Conservation (phyloP, 495 filamentous ascomycete genomes). For the Pseudotulostoma volvatum region DNA sequence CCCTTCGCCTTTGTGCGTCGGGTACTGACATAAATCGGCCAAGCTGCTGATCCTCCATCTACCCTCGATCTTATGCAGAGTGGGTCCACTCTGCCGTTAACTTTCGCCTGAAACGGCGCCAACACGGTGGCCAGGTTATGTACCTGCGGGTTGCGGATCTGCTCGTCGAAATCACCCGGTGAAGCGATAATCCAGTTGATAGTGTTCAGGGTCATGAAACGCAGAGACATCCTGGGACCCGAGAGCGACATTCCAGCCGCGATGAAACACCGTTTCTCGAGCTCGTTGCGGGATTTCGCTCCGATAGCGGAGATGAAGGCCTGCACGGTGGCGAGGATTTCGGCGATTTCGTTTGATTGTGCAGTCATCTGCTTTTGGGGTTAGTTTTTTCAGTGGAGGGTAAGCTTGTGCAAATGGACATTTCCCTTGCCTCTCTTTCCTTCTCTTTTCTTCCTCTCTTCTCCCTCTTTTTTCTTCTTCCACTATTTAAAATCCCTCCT, state of each 20-base stretch:
- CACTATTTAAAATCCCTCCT: too few relatives aligned
- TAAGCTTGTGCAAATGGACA: too few relatives aligned
- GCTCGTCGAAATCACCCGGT: slow-evolving; percentile 21
- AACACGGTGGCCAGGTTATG: slow-evolving; percentile 25
- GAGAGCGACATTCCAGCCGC: slow-evolving; percentile 25
- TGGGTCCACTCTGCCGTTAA: slow-evolving; percentile 23
- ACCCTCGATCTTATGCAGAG: slow-evolving; percentile 22
- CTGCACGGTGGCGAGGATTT: slow-evolving; percentile 19
- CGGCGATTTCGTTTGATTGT: slow-evolving; percentile 11
- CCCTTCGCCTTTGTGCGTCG: slow-evolving; percentile 18
- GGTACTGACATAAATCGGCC: slow-evolving; percentile 24
- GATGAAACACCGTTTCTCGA: slow-evolving; percentile 23
- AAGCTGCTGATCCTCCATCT: slow-evolving; percentile 27
- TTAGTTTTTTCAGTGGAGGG: too few relatives aligned
- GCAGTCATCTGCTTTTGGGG: not conserved
- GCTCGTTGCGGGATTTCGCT: slow-evolving; percentile 17
- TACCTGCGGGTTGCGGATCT: slow-evolving; percentile 24
- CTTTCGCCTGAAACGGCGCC: slow-evolving; percentile 24
- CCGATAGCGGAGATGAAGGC: slow-evolving; percentile 21
- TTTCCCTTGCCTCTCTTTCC: too few relatives aligned
- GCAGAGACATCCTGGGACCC: slow-evolving; percentile 18
- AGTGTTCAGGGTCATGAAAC: slow-evolving; percentile 25
- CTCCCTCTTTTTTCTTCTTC: too few relatives aligned
- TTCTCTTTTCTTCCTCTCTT: too few relatives aligned
- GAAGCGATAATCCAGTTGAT: slow-evolving; percentile 20